Base-by-base conservation (phyloP, 345 rosid species). In the Anacardium occidentale region DNA sequence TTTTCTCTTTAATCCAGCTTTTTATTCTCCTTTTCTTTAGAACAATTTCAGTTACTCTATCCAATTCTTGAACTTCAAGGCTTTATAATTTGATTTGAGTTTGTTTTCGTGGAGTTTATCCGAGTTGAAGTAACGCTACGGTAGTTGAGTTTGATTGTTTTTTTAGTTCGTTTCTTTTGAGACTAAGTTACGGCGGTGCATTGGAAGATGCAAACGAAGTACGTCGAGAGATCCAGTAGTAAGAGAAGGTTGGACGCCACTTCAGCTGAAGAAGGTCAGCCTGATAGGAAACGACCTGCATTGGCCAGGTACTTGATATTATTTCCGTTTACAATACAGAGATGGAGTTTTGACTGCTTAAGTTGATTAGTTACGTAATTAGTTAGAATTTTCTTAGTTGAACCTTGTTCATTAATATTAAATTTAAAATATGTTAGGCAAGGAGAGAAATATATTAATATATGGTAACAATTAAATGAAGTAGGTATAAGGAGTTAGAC, bases 211-310 rank as follows among this genome's bases (percentile, higher is more conserved):
- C 90, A 91, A 25, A 87, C 90, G 44, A 87, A 91, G 82, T 90
- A 81, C 68, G 82, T 91, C 90, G 91, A 91, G 82, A 85, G 96
- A 83, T 83, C 96, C 63, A 92, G 82, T 67, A 87, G 85, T 73
- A 94, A 94, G 85, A 83, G 98, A 69, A 80, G 89, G 37, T 73
- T 87, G 61, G 97, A 92, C 62, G 80, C 85, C 61, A 80, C 84
- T 60, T 81, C 82, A 10, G 83, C 70, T 5, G 90, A 86, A 8
- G 84, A 85, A 53, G 85, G 78, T 26, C 94, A 90, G 75, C 91
- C 97, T 24, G 97, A 90, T 70, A 78, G 89, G 77, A 94, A 92
- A 76, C 84, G 92, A 48, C 98, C 98, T 2, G 97, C 98, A 84
- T 82, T 94, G 75, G 93, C 97, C 24, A 92, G 98, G 97, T 90